A percentile compares a stretch with the other conserved stretches of the same genome.
phyloP scores from a whole-genome alignment of 257 asterid species.

The Gardenia jasminoides region DNA sequence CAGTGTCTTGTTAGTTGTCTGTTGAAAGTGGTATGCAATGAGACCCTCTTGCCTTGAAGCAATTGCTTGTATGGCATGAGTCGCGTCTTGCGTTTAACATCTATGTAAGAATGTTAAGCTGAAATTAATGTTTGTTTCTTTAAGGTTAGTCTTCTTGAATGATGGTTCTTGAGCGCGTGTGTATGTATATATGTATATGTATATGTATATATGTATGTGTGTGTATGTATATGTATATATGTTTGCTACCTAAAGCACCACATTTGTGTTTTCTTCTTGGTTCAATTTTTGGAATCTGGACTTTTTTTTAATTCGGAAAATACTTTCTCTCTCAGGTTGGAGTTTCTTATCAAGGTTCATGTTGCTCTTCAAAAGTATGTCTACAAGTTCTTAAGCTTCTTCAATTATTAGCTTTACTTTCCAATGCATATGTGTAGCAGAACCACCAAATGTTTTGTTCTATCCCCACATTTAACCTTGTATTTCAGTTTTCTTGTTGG shows the following conservation, averaged over 20 bases:
- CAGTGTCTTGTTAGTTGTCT: background rate
- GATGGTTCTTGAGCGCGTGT: too few species aligned
- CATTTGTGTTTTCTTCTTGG: background rate
- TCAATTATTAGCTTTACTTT: background rate
- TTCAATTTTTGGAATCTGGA: background rate
- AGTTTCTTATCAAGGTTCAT: background rate
- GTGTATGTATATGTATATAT: too few species aligned
- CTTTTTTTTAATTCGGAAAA: background rate
- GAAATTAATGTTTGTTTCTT: background rate
- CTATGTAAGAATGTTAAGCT: conserved; percentile 7
- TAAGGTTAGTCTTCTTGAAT: too few species aligned
- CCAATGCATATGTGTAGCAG: background rate
- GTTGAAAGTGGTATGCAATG: background rate
- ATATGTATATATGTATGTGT: too few species aligned
- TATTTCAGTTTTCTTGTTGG: background rate
- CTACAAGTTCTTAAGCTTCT: background rate
- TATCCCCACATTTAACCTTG: background rate
- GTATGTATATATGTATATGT: too few species aligned
- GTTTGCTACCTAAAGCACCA: background rate
- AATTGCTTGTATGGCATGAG: conserved; percentile 11
- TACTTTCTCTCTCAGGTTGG: background rate
- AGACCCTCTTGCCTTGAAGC: background rate
- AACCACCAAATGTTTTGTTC: background rate
- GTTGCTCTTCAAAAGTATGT: background rate
- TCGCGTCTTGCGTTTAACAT: background rate